Percentiles rank a stretch among this genome's conserved stretches.
Conservation (phyloP, 2,329 filamentous ascomycete species). For the Verruconis gallopava region DNA sequence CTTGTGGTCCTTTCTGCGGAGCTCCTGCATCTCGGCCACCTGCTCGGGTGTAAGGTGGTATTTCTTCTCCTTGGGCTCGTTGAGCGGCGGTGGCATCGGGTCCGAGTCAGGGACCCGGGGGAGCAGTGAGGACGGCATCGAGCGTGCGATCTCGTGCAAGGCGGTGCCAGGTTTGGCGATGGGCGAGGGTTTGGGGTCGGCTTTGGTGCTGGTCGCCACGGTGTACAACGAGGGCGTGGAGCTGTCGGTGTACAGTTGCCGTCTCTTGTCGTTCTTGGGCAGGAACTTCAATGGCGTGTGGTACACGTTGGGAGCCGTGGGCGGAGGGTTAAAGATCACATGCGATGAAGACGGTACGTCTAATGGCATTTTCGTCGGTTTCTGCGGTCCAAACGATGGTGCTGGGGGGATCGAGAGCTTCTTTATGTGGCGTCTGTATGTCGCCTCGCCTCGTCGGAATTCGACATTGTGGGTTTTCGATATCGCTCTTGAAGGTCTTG, state of each 20-base stretch:
- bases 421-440: constrained; percentile 34
- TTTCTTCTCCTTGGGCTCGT: constrained; percentile 27
- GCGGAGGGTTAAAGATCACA: constrained; percentile 55
- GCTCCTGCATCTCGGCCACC: constrained; percentile 44
- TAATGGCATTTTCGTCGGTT: constrained; percentile 10
- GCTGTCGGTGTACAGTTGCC: constrained; percentile 30
- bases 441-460: constrained; percentile 27
- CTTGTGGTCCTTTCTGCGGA: constrained; percentile 42
- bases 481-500: not conserved
- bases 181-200: constrained; percentile 15
- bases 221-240: constrained; percentile 15
- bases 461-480: not conserved
- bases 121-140: constrained; percentile 1
- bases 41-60: constrained; percentile 47
- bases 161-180: constrained; percentile 12
- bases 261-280: constrained; percentile 43
- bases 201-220: constrained; percentile 14
- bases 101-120: constrained; percentile 13
- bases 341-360: constrained; percentile 28
- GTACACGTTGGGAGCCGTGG: constrained; percentile 48
- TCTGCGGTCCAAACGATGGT: constrained; percentile 27
- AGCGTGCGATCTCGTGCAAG: constrained; percentile 5
- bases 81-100: constrained; percentile 36
- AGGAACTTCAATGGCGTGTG: constrained; percentile 54
- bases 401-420: constrained; percentile 32